Conservation (phyloP, 768 basidiomycete genomes). For the Kwoniella mangroviensis region DNA sequence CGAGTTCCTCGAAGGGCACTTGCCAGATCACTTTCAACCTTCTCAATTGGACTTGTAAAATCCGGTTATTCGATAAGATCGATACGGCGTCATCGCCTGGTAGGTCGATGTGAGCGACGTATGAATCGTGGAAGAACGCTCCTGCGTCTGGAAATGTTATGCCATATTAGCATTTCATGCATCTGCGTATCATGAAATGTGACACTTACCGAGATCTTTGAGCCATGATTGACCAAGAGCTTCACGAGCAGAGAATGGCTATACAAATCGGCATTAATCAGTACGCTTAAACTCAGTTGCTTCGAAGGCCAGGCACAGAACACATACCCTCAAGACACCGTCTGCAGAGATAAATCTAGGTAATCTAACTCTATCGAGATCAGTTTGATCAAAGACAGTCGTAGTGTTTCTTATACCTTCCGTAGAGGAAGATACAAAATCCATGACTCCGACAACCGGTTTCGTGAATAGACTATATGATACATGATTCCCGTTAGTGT, state of each 20-base stretch:
- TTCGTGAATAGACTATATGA: slow-evolving; percentile 81
- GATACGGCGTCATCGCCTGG: slow-evolving; percentile 72
- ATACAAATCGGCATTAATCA: neutral
- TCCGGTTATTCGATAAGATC: slow-evolving; percentile 72
- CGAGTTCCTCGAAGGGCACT: slow-evolving; percentile 79
- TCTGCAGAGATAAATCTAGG: slow-evolving; percentile 86
- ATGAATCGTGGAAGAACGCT: slow-evolving; percentile 77
- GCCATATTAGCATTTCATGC: slow-evolving; percentile 1
- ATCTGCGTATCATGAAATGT: neutral
- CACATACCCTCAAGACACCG: slow-evolving; percentile 78
- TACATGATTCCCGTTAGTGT: neutral
- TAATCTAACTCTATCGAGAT: slow-evolving; percentile 82
- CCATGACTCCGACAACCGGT: slow-evolving; percentile 94
- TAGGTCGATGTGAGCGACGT: slow-evolving; percentile 87
- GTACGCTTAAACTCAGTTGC: neutral
- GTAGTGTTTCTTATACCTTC: slow-evolving; percentile 99
- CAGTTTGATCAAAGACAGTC: slow-evolving; percentile 92
- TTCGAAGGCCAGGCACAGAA: neutral
- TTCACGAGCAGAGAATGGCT: slow-evolving; percentile 89
- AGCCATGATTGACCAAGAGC: slow-evolving; percentile 96
- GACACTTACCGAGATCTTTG: slow-evolving; percentile 70
- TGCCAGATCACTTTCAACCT: slow-evolving; percentile 90
- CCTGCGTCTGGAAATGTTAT: slow-evolving; percentile 59
- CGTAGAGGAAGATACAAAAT: slow-evolving; percentile 89
- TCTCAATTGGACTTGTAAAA: slow-evolving; percentile 83